These are phyloP conservation scores for Penicillium flavigenum DNA, from an alignment of 495 filamentous ascomycete species.

Conservation along the genomic window DNA sequence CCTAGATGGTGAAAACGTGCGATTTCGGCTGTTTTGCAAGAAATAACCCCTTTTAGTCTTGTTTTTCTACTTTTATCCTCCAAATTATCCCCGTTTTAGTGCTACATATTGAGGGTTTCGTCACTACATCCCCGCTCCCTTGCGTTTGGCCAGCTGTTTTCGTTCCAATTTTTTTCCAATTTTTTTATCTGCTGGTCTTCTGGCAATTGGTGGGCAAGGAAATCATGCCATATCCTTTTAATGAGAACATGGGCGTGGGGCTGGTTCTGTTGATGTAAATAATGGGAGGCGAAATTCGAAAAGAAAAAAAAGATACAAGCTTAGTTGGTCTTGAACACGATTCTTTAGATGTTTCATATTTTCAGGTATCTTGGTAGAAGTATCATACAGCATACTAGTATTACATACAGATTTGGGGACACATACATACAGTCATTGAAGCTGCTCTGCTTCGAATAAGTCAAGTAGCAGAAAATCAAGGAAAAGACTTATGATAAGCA, in stretches of 20 bases:
- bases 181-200: slow-evolving; percentile 15
- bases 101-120: slow-evolving; percentile 12
- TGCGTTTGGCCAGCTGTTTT: slow-evolving; percentile 15
- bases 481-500: not conserved
- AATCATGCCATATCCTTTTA: slow-evolving; percentile 30
- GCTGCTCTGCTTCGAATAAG: not conserved
- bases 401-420: slow-evolving; percentile 5
- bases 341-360: slow-evolving; percentile 1
- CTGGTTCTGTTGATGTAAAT: slow-evolving; percentile 44
- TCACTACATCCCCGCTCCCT: slow-evolving; percentile 17
- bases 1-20: slow-evolving; percentile 30
- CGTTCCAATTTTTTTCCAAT: slow-evolving; percentile 4
- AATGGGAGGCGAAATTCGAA: slow-evolving; percentile 25
- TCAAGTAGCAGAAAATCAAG: not conserved
- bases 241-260: slow-evolving; percentile 32
- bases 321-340: slow-evolving; percentile 10
- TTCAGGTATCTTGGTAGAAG: slow-evolving; percentile 7
- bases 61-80: slow-evolving; percentile 14
- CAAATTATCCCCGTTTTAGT: slow-evolving; percentile 15
- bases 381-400: slow-evolving; percentile 1
- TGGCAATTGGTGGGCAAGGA: slow-evolving; percentile 22
- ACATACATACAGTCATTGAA: not conserved
- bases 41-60: slow-evolving; percentile 27
- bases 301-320: slow-evolving; percentile 15
- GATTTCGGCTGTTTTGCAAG: slow-evolving; percentile 23